Evolutionary conservation across 805 yeast genomes (phyloP).

Genomic region (Yarrowia osloensis): DNA sequence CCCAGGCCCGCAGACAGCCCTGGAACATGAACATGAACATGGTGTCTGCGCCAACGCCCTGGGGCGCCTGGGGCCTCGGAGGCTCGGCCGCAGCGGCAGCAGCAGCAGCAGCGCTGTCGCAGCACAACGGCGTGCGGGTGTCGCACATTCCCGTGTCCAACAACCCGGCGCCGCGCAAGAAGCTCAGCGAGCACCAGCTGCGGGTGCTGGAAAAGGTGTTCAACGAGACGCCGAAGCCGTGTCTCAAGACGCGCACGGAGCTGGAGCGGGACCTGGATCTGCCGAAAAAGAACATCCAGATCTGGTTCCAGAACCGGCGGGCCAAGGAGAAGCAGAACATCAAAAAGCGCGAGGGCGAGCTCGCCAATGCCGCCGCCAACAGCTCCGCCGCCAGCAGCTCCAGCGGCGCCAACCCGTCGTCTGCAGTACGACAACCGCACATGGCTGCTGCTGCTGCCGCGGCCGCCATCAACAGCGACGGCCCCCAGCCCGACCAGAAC

Average conservation of each 20-base stretch:
- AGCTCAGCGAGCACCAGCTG: conserved; percentile 42
- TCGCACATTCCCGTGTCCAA: conserved; percentile 29
- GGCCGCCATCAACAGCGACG: conserved; percentile 16
- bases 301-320: conserved; percentile 92
- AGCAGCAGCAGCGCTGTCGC: conserved; percentile 29
- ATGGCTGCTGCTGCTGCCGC: conserved; percentile 26
- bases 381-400: background rate
- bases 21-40: conserved; percentile 23
- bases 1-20: conserved; percentile 15
- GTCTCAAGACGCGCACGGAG: conserved; percentile 65
- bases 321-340: conserved; percentile 49
- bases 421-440: conserved; percentile 30
- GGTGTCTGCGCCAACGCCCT: conserved; percentile 16
- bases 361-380: background rate
- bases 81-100: conserved; percentile 22
- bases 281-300: conserved; percentile 82
- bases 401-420: background rate
- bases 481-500: background rate
- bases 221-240: conserved; percentile 72
- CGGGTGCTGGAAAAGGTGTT: conserved; percentile 70
- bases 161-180: conserved; percentile 35
- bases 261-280: conserved; percentile 71
- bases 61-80: conserved; percentile 8
- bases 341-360: conserved; percentile 49
- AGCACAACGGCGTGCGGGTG: conserved; percentile 26